Evolutionary conservation across 176 grass and related monocot species (phyloP), one percentile per base, ranked within the genome.

Genomic region (Microstegium vimineum): DNA sequence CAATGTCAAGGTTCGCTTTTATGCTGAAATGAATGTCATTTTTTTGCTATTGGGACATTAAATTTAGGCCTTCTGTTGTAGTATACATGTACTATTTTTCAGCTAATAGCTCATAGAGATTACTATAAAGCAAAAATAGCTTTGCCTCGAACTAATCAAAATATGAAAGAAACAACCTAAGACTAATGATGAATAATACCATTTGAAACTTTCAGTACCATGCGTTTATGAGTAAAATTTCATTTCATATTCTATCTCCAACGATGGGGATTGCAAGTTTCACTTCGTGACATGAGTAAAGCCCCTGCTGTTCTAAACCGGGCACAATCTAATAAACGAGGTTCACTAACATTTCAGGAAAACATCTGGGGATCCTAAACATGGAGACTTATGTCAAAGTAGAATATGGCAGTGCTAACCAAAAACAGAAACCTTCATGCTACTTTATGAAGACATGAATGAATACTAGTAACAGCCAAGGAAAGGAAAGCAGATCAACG

Each of bases 11-110:
- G 17, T 68, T 70, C 12, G 2, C 37, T n/a, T 15, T 15, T 27
- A 16, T 5, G 22, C 66, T 27, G 38, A 71, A 45, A 71, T 71
- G 68, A 71, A 43, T 45, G 13, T 1, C 22, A 68, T n/a, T 15
- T 2, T 0, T 16, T 23, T 61, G n/a, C 20, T 73, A 74, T 30
- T 61, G 18, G 3, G 5, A 38, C 65, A 47, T 41, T 46, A 27
- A 78, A 64, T 18, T 72, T 38, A 71, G n/a, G 26, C 5, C 30
- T 86, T 31, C n/a, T 76, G 64, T 31, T 69, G 38, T 69, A 64
- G 26, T 66, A 66, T 61, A 23, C 2, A 15, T 69, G 18, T 37
- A 49, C 14, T 69, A n/a, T 57, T 59, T 59, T 83, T 40, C 10
- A 75, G 46, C 7, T 56, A 68, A 72, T 8, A 27, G 1, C 6